These are phyloP conservation scores for Pleomassaria siparia DNA, from an alignment of 2,329 filamentous ascomycete species.

Conservation along the genomic window DNA sequence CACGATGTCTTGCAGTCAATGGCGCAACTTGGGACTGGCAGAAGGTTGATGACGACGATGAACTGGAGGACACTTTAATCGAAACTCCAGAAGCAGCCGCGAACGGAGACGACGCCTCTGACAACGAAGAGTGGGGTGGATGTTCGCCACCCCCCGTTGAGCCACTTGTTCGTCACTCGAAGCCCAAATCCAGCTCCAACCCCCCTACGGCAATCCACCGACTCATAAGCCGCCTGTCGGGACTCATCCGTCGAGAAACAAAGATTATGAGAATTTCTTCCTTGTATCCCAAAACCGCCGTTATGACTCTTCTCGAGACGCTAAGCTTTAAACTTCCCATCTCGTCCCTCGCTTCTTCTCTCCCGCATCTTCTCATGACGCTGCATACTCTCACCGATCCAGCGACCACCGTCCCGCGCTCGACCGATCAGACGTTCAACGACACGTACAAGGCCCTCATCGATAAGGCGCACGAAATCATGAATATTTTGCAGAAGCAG, in stretches of 20 bases:
- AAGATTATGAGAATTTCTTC: conserved; percentile 61
- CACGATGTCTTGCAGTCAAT: conserved; percentile 64
- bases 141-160: conserved; percentile 24
- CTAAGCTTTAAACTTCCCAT: conserved; percentile 64
- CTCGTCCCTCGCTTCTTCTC: conserved; percentile 60
- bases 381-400: conserved; percentile 85
- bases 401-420: conserved; percentile 70
- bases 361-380: conserved; percentile 66
- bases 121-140: conserved; percentile 36
- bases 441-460: conserved; percentile 69
- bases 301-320: conserved; percentile 72
- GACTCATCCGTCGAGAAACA: conserved; percentile 69
- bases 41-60: conserved; percentile 48
- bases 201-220: conserved; percentile 64
- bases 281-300: conserved; percentile 72
- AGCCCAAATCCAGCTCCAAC: conserved; percentile 28
- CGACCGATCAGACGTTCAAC: conserved; percentile 70
- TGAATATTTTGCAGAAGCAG: conserved; percentile 82
- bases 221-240: conserved; percentile 76
- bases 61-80: conserved; percentile 48
- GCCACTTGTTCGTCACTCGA: conserved; percentile 7
- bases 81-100: conserved; percentile 44
- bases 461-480: conserved; percentile 71
- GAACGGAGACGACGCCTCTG: conserved; percentile 23
- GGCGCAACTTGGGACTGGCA: conserved; percentile 50